Conservation (phyloP, 2,329 filamentous ascomycete species). For the Talaromyces islandicus region DNA sequence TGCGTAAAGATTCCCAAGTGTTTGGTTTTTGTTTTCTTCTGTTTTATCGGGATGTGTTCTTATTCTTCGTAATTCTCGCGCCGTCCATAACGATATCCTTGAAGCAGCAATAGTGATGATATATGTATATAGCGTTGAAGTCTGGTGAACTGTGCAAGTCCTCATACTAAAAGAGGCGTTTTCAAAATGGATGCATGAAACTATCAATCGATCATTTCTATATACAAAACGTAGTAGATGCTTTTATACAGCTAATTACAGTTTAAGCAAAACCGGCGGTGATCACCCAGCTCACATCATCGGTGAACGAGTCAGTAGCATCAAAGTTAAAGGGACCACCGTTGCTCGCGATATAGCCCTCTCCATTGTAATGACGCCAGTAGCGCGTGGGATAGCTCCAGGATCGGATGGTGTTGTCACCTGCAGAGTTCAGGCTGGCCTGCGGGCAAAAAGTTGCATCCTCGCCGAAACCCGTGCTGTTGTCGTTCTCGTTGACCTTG, state of each 20-base stretch:
- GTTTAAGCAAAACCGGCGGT: not conserved
- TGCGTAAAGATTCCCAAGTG: not conserved
- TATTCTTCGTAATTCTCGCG: not conserved
- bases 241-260: not conserved
- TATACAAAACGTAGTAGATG: not conserved
- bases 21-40: not conserved
- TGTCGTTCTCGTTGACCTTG: conserved; percentile 3
- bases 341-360: conserved; percentile 8
- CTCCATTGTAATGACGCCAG: conserved; percentile 4
- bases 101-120: conserved; percentile 3
- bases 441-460: conserved; percentile 8
- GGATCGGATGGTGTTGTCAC: conserved; percentile 16
- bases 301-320: not conserved
- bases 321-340: conserved; percentile 4
- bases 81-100: conserved; percentile 9
- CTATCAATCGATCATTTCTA: not conserved
- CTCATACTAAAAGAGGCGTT: not conserved
- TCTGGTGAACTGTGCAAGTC: not conserved
- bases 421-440: not conserved
- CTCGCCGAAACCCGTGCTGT: conserved; percentile 4
- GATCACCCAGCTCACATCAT: conserved; percentile 4
- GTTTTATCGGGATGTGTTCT: not conserved
- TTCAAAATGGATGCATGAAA: not conserved
- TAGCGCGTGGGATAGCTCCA: conserved; percentile 9
- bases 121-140: not conserved